Evolutionary conservation across 2,329 filamentous ascomycete species (phyloP).

Genomic region (Hypoxylon sp.): DNA sequence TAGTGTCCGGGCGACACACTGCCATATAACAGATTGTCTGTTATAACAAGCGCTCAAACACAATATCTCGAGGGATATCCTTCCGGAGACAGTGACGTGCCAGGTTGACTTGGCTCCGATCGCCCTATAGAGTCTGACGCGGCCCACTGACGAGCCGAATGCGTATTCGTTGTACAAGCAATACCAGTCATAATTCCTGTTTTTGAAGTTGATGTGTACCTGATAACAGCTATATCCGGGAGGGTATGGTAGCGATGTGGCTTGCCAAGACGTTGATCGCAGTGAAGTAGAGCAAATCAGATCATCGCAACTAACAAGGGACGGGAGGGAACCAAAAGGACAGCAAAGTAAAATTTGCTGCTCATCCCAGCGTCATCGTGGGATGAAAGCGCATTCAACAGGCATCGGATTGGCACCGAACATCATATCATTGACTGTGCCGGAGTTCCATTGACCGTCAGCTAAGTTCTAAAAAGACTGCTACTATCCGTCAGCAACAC

Average conservation of each 20-base stretch:
- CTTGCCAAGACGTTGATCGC: conserved; percentile 25
- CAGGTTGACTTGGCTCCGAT: conserved; percentile 10
- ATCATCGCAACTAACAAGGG: conserved; percentile 6
- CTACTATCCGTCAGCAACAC: neutral
- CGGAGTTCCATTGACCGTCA: conserved; percentile 1
- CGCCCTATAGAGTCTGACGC: conserved; percentile 14
- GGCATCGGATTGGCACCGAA: neutral
- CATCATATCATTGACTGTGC: conserved; percentile 3
- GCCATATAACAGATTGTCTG: neutral
- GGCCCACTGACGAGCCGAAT: conserved; percentile 19
- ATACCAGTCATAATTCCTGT: neutral
- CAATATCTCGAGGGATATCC: neutral
- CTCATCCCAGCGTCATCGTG: conserved; percentile 2
- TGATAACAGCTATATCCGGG: conserved; percentile 4
- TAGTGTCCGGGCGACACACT: neutral
- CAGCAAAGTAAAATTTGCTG: conserved; percentile 6
- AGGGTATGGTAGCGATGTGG: conserved; percentile 21
- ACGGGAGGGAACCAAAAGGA: conserved; percentile 3
- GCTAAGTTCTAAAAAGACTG: neutral
- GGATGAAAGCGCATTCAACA: conserved; percentile 3
- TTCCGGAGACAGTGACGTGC: conserved; percentile 6
- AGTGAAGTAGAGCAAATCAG: conserved; percentile 16
- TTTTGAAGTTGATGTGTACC: neutral
- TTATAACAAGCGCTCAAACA: neutral
- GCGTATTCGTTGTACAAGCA: conserved; percentile 5